A percentile compares a stretch with the other conserved stretches of the same genome.
These are phyloP conservation scores for Geotrichum fermentans DNA, from an alignment of 1,139 yeast species.

Conservation along the genomic window DNA sequence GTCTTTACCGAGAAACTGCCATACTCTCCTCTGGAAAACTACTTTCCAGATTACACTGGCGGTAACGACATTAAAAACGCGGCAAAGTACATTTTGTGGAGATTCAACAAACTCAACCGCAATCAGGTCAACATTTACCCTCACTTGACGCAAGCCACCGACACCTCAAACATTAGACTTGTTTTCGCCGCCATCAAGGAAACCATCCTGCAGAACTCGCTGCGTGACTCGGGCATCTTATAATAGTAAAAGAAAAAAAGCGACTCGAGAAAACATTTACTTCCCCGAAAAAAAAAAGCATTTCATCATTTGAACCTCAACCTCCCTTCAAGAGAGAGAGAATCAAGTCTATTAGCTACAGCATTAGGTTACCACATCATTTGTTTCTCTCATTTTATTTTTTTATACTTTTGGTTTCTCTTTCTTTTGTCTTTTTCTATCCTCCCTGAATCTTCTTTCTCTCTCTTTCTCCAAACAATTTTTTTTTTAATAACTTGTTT, in stretches of 20 bases:
- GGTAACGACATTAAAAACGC: constrained; percentile 87
- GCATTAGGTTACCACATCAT: not conserved
- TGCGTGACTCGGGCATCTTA: constrained; percentile 80
- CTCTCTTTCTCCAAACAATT: not conserved
- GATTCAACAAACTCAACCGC: constrained; percentile 80
- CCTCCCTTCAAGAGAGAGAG: too few relatives aligned
- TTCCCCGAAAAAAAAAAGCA: not conserved
- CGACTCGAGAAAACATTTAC: not conserved
- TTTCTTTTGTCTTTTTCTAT: constrained; percentile 6
- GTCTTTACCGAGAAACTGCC: constrained; percentile 82
- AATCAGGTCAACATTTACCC: constrained; percentile 81
- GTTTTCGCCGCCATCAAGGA: constrained; percentile 92
- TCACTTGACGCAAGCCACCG: constrained; percentile 92
- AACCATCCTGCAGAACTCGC: constrained; percentile 76
- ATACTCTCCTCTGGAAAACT: constrained; percentile 71
- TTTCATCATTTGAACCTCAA: not conserved
- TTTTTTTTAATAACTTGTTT: not conserved
- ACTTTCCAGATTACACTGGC: constrained; percentile 87
- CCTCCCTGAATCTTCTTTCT: constrained; percentile 12
- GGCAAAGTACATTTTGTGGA: constrained; percentile 89
- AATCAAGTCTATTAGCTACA: too few relatives aligned
- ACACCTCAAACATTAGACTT: constrained; percentile 78
- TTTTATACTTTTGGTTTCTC: not conserved
- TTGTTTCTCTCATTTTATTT: not conserved
- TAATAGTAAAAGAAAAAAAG: constrained; percentile 28